A percentile compares a stretch with the other conserved stretches of the same genome.
Conservation (phyloP, 2,329 filamentous ascomycete genomes). For the Fusarium metavorans region DNA sequence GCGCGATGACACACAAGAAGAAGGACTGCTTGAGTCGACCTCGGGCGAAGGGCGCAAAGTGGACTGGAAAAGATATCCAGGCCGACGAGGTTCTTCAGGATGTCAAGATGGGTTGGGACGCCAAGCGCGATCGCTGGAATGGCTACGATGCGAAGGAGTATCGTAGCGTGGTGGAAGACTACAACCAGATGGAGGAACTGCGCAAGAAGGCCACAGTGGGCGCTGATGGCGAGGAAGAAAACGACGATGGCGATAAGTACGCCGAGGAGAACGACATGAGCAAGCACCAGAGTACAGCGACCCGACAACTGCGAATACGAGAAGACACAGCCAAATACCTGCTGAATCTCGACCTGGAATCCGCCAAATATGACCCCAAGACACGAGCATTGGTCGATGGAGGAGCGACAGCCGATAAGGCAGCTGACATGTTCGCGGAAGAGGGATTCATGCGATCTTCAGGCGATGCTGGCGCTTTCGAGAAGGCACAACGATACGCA, state of each 20-base stretch:
- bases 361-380: constrained; percentile 97
- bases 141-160: constrained; percentile 95
- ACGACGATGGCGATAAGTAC: constrained; percentile 78
- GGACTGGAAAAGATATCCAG: constrained; percentile 92
- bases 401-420: constrained; percentile 83
- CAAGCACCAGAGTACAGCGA: constrained; percentile 89
- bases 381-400: constrained; percentile 90
- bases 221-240: constrained; percentile 63
- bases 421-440: constrained; percentile 86
- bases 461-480: constrained; percentile 93
- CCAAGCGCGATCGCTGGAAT: constrained; percentile 97
- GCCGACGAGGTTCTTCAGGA: constrained; percentile 91
- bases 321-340: constrained; percentile 99
- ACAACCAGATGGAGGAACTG: constrained; percentile 85
- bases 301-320: constrained; percentile 88
- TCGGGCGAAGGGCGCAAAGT: constrained; percentile 89
- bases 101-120: constrained; percentile 92
- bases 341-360: constrained; percentile 93
- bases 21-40: constrained; percentile 94
- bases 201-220: constrained; percentile 64
- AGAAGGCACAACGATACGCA: constrained; percentile 87
- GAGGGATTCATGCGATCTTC: constrained; percentile 91
- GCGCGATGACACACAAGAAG: constrained; percentile 94
- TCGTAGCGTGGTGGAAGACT: constrained; percentile 87
- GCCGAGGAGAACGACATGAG: constrained; percentile 98